Evolutionary conservation across 2,329 filamentous ascomycete species (phyloP), one percentile per base, ranked within the genome.

Genomic region (Ophiostoma himal-ulmi): DNA sequence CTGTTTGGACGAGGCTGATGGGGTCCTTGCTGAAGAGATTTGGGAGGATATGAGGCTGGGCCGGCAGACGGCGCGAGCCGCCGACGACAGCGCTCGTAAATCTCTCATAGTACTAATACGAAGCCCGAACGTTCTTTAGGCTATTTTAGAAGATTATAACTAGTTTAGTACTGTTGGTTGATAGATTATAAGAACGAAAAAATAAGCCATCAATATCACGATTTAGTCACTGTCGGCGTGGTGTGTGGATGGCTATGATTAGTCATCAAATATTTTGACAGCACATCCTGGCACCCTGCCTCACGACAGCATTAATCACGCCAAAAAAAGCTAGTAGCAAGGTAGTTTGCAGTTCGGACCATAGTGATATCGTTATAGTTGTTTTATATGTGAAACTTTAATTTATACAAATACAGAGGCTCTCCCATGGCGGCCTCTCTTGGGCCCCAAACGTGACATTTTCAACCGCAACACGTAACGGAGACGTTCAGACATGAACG

Each of bases 351-450:
- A 7, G 6, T 2, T 17, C 1, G 11, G 8, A n/a, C 10, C 13
- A 26, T 4, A 57, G 26, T 60, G 20, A 62, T 34, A 26, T 62
- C 57, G 14, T 62, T 26, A 57, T 57, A 13, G 5, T 65, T 65
- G 8, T 39, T 65, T 65, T 65, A 37, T 65, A 62, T 62, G 13
- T n/a, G 14, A 41, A 37, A 65, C 62, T 37, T 37, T 22, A n/a
- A 22, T 37, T 37, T 65, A 37, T 68, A 71, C 67, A 69, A 71
- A 48, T 71, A 71, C 60, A 71, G 30, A 57, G 57, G 22, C 57
- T 65, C 54, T 26, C 36, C 34, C n/a, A 65, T 65, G 62, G 6
- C 17, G 62, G 34, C 62, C 36, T 37, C 34, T 65, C 8, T 30
- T 22, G 52, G 34, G 34, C 62, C 62, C n/a, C 2, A 13, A 26